Conservation (phyloP, 163 green algal genomes). For the Prototheca cutis region DNA sequence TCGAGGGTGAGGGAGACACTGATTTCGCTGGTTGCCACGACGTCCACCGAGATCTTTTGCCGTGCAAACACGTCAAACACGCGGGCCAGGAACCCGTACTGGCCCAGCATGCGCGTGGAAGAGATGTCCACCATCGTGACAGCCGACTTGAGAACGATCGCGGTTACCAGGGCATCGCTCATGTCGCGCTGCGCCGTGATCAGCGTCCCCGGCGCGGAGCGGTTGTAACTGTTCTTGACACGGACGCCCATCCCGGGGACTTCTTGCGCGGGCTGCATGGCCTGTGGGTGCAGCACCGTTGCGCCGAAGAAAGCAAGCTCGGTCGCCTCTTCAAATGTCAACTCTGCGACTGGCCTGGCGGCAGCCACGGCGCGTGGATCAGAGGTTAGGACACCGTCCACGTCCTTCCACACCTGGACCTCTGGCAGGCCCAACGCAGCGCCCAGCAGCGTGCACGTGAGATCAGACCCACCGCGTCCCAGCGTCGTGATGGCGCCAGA, state of each 20-base stretch:
- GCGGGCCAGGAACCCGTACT: slow-evolving; percentile 75
- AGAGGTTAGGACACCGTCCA: slow-evolving; percentile 87
- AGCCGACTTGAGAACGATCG: slow-evolving; percentile 89
- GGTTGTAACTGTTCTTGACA: slow-evolving; percentile 99
- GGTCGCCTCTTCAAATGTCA: slow-evolving; percentile 96
- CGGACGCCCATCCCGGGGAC: slow-evolving; percentile 52
- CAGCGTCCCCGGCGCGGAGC: slow-evolving; percentile 69
- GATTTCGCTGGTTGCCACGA: slow-evolving; percentile 85
- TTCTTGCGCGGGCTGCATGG: slow-evolving; percentile 88
- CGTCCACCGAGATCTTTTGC: slow-evolving; percentile 83
- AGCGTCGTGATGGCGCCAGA: slow-evolving; percentile 91
- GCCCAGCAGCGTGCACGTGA: slow-evolving; percentile 91
- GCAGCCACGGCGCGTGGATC: slow-evolving; percentile 79
- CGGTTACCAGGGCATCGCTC: slow-evolving; percentile 71
- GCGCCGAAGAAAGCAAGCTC: slow-evolving; percentile 98
- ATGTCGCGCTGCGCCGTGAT: slow-evolving; percentile 76
- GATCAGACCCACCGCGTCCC: slow-evolving; percentile 85
- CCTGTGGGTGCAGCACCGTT: slow-evolving; percentile 89
- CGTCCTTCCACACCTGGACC: slow-evolving; percentile 93
- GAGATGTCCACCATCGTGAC: slow-evolving; percentile 94
- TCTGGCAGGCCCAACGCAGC: slow-evolving; percentile 69
- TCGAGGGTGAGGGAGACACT: slow-evolving; percentile 92
- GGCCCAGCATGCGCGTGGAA: slow-evolving; percentile 86
- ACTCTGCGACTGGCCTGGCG: slow-evolving; percentile 59
- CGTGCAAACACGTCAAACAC: slow-evolving; percentile 85